Evolutionary conservation across 345 rosid species (phyloP).

Genomic region (Boechera stricta): DNA sequence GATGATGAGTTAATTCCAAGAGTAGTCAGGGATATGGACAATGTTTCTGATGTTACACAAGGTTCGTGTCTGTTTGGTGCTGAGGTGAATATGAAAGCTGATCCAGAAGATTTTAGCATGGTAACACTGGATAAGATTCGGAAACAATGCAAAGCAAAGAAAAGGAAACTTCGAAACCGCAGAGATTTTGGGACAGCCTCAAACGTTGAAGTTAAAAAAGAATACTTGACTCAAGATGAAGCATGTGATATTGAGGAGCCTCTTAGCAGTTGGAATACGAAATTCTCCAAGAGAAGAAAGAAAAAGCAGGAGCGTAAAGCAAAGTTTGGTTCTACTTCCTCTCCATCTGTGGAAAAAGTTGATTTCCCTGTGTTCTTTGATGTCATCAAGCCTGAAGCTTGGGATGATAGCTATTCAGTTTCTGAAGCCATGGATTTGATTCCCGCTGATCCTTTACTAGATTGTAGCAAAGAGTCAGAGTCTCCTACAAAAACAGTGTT

Average conservation of each 20-base stretch:
- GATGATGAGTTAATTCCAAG: conserved; percentile 34
- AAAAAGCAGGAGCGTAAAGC: conserved; percentile 45
- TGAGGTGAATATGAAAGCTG: conserved; percentile 27
- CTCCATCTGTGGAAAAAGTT: conserved; percentile 12
- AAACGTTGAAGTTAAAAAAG: conserved; percentile 39
- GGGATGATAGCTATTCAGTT: conserved; percentile 47
- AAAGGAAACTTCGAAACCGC: conserved; percentile 50
- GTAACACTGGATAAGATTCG: conserved; percentile 64
- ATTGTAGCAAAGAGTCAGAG: conserved; percentile 33
- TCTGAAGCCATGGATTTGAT: conserved; percentile 29
- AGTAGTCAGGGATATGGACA: conserved; percentile 40
- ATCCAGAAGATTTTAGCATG: conserved; percentile 45
- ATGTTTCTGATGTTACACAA: conserved; percentile 28
- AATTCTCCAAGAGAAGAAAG: conserved; percentile 51
- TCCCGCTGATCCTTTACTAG: conserved; percentile 38
- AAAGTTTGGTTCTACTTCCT: conserved; percentile 4
- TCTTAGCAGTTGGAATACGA: conserved; percentile 57
- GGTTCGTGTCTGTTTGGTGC: conserved; percentile 36
- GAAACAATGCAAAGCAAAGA: conserved; percentile 60
- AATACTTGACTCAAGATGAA: conserved; percentile 43
- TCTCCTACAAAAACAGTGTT: conserved; percentile 26
- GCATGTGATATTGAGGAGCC: conserved; percentile 58
- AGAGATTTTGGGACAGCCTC: conserved; percentile 33
- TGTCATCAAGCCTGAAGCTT: conserved; percentile 53
- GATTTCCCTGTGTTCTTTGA: conserved; percentile 35